These are phyloP conservation scores for Ogataea zsoltii DNA, from an alignment of 805 yeast genomes.

Conservation along the genomic window DNA sequence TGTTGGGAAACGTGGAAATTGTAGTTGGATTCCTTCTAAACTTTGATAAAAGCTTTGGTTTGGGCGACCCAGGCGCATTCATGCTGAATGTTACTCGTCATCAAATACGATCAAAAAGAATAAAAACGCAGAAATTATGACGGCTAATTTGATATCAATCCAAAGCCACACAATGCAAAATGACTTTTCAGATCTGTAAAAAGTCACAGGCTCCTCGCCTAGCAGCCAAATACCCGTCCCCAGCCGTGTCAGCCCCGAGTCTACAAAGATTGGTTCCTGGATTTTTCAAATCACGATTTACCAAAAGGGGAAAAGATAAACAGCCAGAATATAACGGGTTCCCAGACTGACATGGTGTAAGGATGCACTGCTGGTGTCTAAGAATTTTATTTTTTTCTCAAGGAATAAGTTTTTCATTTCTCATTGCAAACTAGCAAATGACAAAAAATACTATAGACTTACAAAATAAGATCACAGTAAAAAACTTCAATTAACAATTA, in stretches of 20 bases:
- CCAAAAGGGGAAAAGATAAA: slow-evolving; percentile 8
- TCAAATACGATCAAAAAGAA: neutral
- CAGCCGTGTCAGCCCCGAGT: too few relatives aligned
- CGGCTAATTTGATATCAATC: too few relatives aligned
- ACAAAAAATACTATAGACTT: slow-evolving; percentile 11
- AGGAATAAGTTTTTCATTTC: neutral
- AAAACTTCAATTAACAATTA: slow-evolving; percentile 10
- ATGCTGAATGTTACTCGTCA: slow-evolving; percentile 4
- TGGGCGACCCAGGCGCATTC: slow-evolving; percentile 5
- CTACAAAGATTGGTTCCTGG: slow-evolving; percentile 1
- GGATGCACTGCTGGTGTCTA: neutral
- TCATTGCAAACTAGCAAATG: slow-evolving; percentile 1
- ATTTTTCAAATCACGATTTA: neutral
- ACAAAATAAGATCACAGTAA: slow-evolving; percentile 9
- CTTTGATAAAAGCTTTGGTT: slow-evolving; percentile 17
- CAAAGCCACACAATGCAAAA: too few relatives aligned
- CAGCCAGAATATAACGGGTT: neutral
- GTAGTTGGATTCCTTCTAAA: slow-evolving; percentile 19
- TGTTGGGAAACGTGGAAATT: slow-evolving; percentile 8
- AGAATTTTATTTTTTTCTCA: neutral
- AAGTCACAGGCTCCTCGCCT: too few relatives aligned
- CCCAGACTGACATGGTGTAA: neutral
- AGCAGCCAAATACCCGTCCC: too few relatives aligned
- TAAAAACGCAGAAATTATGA: neutral
- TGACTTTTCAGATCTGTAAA: too few relatives aligned